Conservation (phyloP, 1,139 yeast genomes). For the Wickerhamomyces sp. region DNA sequence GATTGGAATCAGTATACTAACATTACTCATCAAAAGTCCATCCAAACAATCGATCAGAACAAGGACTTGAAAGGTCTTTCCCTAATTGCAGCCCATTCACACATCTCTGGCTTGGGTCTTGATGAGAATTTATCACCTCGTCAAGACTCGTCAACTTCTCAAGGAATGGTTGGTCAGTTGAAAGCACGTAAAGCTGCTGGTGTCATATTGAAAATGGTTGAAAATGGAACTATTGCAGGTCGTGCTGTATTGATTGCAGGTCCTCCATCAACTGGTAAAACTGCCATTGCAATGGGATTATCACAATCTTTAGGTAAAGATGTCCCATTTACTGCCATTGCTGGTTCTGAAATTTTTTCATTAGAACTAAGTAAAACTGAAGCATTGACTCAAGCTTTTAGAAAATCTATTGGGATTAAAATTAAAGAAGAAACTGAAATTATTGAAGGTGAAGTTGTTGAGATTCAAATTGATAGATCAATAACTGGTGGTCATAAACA, state of each 20-base stretch:
- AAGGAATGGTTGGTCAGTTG: slow-evolving; percentile 97
- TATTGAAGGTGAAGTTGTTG: slow-evolving; percentile 98
- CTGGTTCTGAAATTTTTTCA: slow-evolving; percentile 91
- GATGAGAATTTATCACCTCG: slow-evolving; percentile 82
- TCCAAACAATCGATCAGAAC: slow-evolving; percentile 36
- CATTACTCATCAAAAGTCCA: slow-evolving; percentile 29
- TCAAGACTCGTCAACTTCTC: slow-evolving; percentile 49
- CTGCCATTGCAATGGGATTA: slow-evolving; percentile 97
- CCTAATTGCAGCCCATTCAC: slow-evolving; percentile 93
- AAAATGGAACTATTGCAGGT: slow-evolving; percentile 93
- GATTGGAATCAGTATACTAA: background rate
- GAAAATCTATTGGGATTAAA: slow-evolving; percentile 91
- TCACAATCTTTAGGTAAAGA: slow-evolving; percentile 84
- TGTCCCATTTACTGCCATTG: slow-evolving; percentile 93
- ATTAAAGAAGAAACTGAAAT: slow-evolving; percentile 96
- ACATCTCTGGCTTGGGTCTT: slow-evolving; percentile 89
- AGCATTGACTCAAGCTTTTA: slow-evolving; percentile 90
- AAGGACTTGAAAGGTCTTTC: slow-evolving; percentile 56
- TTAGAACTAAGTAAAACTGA: slow-evolving; percentile 92
- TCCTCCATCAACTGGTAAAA: slow-evolving; percentile 98
- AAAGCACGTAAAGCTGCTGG: slow-evolving; percentile 97
- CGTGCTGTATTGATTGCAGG: slow-evolving; percentile 95
- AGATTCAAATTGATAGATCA: slow-evolving; percentile 93
- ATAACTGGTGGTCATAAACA: slow-evolving; percentile 97
- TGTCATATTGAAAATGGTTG: slow-evolving; percentile 85